Percentiles rank a stretch among this genome's conserved stretches.
phyloP scores from a whole-genome alignment of 257 asterid species.

The Solanum infundibuliforme region DNA sequence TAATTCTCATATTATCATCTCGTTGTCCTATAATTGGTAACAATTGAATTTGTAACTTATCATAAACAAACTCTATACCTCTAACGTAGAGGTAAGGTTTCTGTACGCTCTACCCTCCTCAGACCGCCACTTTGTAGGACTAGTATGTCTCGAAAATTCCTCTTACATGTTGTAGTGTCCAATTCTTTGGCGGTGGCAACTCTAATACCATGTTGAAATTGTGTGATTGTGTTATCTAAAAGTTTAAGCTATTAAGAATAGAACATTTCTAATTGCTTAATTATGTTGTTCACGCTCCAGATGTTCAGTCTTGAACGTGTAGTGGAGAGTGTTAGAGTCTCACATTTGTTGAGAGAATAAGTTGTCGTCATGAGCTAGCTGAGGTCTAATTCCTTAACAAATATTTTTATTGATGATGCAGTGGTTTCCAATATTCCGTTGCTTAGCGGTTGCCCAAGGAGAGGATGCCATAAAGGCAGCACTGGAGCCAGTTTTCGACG shows the following conservation, averaged over 20 bases:
- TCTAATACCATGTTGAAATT: not conserved
- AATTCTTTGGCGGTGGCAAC: not conserved
- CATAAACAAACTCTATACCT: too few species aligned
- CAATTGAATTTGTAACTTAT: too few species aligned
- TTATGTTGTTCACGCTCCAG: not conserved
- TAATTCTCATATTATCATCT: not conserved
- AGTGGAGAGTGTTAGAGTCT: not conserved
- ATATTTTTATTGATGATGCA: slow-evolving; percentile 1
- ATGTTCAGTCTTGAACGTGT: not conserved
- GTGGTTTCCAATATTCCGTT: slow-evolving; percentile 45
- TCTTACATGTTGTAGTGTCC: not conserved
- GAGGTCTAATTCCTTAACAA: not conserved
- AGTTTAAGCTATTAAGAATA: not conserved
- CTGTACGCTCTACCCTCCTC: rapidly evolving
- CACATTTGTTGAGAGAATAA: not conserved
- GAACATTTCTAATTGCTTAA: not conserved
- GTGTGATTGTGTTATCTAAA: not conserved
- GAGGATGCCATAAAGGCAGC: slow-evolving; percentile 27
- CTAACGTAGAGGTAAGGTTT: too few species aligned
- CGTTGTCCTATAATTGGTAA: too few species aligned
- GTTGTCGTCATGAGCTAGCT: not conserved
- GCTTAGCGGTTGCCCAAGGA: slow-evolving; percentile 16
- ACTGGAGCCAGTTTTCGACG: slow-evolving; percentile 16
- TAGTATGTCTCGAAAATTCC: not conserved
- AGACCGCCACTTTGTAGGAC: not conserved